phyloP scores from a whole-genome alignment of 768 basidiomycete genomes.

The Tulasnella sp. region DNA sequence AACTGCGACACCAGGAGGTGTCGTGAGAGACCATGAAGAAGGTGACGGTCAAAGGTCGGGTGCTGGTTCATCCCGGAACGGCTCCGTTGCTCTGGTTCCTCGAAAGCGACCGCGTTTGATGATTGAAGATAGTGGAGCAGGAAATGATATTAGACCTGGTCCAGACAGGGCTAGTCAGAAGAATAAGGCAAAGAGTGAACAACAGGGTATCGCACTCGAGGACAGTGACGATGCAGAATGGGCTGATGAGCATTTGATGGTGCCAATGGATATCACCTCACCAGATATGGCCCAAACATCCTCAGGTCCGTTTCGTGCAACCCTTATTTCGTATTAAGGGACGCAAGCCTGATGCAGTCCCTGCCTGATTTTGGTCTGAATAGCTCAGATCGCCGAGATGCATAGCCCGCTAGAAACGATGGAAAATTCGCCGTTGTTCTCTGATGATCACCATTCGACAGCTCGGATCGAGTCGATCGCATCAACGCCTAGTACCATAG shows the following conservation, averaged over 20 bases:
- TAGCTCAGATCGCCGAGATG: too few species aligned
- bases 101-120: conserved; percentile 48
- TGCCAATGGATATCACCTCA: neutral
- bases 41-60: neutral
- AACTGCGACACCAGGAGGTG: neutral
- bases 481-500: neutral
- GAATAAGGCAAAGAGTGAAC: conserved; percentile 21
- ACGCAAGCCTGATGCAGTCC: too few species aligned
- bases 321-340: too few species aligned
- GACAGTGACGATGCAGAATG: conserved; percentile 27
- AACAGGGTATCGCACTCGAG: conserved; percentile 8
- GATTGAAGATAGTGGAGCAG: conserved; percentile 45
- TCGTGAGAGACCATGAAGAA: conserved; percentile 4
- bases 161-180: conserved; percentile 20
- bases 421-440: too few species aligned
- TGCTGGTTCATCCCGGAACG: conserved; percentile 32
- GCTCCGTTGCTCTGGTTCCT: conserved; percentile 37
- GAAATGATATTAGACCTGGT: conserved; percentile 16
- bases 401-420: too few species aligned
- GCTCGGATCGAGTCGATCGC: conserved; percentile 4
- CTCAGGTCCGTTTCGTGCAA: too few species aligned
- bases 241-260: conserved; percentile 32
- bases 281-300: too few species aligned
- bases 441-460: too few species aligned
- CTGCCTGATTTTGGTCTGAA: too few species aligned